Evolutionary conservation across 2,329 filamentous ascomycete genomes (phyloP), one percentile per base, ranked within the genome.

Genomic region (Neofusicoccum cordaticola): DNA sequence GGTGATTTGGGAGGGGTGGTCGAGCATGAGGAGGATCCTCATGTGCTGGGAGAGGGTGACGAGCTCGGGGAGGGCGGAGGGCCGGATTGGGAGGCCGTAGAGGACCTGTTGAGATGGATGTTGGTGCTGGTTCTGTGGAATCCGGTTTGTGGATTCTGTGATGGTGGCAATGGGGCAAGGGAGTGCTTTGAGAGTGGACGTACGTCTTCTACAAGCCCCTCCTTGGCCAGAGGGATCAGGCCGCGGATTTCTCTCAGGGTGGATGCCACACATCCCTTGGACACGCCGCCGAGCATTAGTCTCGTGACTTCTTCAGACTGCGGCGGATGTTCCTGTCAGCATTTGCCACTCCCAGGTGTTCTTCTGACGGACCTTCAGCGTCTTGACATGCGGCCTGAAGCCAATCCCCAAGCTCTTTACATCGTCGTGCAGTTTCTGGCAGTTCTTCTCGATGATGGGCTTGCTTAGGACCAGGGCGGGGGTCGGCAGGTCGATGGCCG

Each of bases 331-430:
- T 44, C 7, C 4, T 4, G 13, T 44, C 15, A n/a, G 15, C n/a
- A 4, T 17, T 4, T 56, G 7, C 13, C 4, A 3, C 9, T 22
- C 4, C 5, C 11, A 13, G 5, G 15, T 17, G 42, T 4, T 17
- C n/a, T 42, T n/a, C 8, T 3, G 2, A 12, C 42, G 3, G 17
- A 61, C 63, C 63, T 65, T 65, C 13, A 65, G 53, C 4, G 63
- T 65, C 53, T 65, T 65, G 47, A 65, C 63, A 15, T 65, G 63
- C n/a, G 63, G 63, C 37, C 63, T 12, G 39, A 65, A 65, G 27
- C 39, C 39, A 27, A 65, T 65, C 2, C 63, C 63, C 53, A 61
- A 45, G 39, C 27, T 65, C 47, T 61, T 60, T 8, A 65, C 63
- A 53, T 65, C 63, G 17, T 61, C 56, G 37, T 60, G 56, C 7